Evolutionary conservation across 169 alveolate species (phyloP), one percentile per base, ranked within the genome.

Genomic region (Cryptosporidium baileyi): DNA sequence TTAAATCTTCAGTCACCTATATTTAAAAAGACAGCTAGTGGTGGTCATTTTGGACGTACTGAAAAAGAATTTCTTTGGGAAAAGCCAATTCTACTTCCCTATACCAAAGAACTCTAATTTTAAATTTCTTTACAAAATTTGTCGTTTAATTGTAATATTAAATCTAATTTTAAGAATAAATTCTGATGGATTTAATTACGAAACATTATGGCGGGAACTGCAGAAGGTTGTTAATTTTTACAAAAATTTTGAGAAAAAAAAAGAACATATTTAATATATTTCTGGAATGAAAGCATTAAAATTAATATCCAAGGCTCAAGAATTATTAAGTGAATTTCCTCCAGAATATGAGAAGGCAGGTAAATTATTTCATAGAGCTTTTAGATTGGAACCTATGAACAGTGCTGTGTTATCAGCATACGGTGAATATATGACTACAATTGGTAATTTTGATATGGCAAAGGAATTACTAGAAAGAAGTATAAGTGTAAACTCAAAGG

Each of bases 11-110:
- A 91, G 82, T 26, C 47, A 22, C 97, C 97, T 13, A 91, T 97
- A 30, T 97, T 93, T 94, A 67, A 91, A 40, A 94, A 95, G 80
- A 94, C 99, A 44, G 97, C 99, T 7, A 95, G 94, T 41, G 97
- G 97, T 90, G 99, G 99, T 5, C 99, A 98, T 88, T 98, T 98
- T 88, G 99, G 99, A 34, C 94, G 99, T 61, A 90, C 91, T 67
- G 96, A 93, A 22, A 93, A 61, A 38, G 80, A 91, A 61, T 97
- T 95, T 90, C 91, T 96, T 7, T 98, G 99, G 99, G 99, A 98
- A 92, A 81, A 85, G 15, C 95, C 95, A 32, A 38, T 74, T 32
- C 1, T n/a, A 3, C 22, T 74, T 4, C 51, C 24, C n/a, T 38
- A 57, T 5, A 57, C n/a, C 13, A 57, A 6, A 57, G 5, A 57